phyloP scores from a whole-genome alignment of 2,329 filamentous ascomycete genomes.

The Fusarium subtropicale region DNA sequence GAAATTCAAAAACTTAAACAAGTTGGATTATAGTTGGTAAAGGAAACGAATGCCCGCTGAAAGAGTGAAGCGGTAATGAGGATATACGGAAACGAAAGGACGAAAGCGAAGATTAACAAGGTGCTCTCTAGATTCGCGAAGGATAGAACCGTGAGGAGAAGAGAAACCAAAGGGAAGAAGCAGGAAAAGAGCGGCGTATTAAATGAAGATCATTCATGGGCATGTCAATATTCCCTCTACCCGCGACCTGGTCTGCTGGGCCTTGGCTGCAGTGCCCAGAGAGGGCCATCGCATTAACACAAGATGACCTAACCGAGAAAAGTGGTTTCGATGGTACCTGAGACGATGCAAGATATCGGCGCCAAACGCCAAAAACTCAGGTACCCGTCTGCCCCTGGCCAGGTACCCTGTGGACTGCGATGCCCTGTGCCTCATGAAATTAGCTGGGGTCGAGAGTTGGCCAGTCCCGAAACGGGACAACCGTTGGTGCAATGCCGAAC shows the following conservation, averaged over 20 bases:
- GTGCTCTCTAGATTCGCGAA: slow-evolving; percentile 64
- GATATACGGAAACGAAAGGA: slow-evolving; percentile 59
- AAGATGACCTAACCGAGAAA: slow-evolving; percentile 36
- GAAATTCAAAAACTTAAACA: slow-evolving; percentile 32
- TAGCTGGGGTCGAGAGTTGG: slow-evolving; percentile 32
- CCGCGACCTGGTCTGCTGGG: slow-evolving; percentile 27
- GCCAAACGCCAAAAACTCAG: slow-evolving; percentile 33
- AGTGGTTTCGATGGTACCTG: slow-evolving; percentile 37
- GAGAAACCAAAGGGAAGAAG: slow-evolving; percentile 50
- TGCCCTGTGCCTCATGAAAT: slow-evolving; percentile 35
- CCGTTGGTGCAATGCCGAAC: slow-evolving; percentile 44
- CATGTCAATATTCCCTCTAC: slow-evolving; percentile 56
- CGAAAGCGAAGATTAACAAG: slow-evolving; percentile 60
- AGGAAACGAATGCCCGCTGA: slow-evolving; percentile 82
- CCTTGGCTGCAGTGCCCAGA: slow-evolving; percentile 40
- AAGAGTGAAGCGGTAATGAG: slow-evolving; percentile 82
- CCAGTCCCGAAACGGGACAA: slow-evolving; percentile 40
- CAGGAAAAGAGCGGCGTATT: slow-evolving; percentile 46
- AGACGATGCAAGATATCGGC: slow-evolving; percentile 27
- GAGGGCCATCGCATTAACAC: slow-evolving; percentile 36
- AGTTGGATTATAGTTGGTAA: slow-evolving; percentile 38
- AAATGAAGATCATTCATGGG: slow-evolving; percentile 47
- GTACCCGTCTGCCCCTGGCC: slow-evolving; percentile 33
- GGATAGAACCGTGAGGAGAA: slow-evolving; percentile 57
- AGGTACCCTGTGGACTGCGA: neutral